Percentiles rank a stretch among this genome's conserved stretches.
Evolutionary conservation across 345 rosid genomes (phyloP).

Genomic region (Psidium guajava): DNA sequence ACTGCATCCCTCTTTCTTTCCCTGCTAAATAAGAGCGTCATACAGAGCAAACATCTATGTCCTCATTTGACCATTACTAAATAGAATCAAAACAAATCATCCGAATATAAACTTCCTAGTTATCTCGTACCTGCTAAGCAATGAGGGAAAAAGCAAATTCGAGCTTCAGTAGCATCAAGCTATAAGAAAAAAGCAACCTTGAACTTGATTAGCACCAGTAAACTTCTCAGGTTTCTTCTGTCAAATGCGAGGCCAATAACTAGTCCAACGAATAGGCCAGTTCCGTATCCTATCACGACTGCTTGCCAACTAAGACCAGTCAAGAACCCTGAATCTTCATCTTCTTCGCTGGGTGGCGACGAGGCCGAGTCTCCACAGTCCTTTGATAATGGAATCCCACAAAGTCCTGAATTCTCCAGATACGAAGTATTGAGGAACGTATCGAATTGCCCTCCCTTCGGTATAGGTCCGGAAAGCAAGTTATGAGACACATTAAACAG

Average conservation of each 20-base stretch:
- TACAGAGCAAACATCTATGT: background rate
- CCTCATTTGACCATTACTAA: too few relatives aligned
- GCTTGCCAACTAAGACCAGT: slow-evolving; percentile 1
- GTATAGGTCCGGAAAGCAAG: slow-evolving; percentile 12
- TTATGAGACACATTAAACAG: slow-evolving; percentile 12
- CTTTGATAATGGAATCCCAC: slow-evolving; percentile 9
- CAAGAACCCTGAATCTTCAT: background rate
- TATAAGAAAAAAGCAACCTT: background rate
- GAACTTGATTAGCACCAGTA: background rate
- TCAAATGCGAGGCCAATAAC: background rate
- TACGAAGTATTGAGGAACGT: slow-evolving; percentile 5
- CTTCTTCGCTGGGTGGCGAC: background rate
- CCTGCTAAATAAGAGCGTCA: background rate
- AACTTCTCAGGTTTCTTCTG: background rate
- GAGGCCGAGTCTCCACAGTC: slow-evolving; percentile 1
- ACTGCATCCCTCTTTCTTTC: background rate
- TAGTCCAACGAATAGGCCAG: slow-evolving; percentile 1
- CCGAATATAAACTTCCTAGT: too few relatives aligned
- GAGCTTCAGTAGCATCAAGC: background rate
- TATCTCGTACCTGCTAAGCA: background rate
- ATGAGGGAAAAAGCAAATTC: background rate
- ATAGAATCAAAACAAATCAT: too few relatives aligned
- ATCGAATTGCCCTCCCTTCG: slow-evolving; percentile 7
- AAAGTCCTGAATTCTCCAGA: slow-evolving; percentile 9
- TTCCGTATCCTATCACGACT: slow-evolving; percentile 8